phyloP scores from a whole-genome alignment of 1,139 yeast genomes.

The Geotrichum restrictum region DNA sequence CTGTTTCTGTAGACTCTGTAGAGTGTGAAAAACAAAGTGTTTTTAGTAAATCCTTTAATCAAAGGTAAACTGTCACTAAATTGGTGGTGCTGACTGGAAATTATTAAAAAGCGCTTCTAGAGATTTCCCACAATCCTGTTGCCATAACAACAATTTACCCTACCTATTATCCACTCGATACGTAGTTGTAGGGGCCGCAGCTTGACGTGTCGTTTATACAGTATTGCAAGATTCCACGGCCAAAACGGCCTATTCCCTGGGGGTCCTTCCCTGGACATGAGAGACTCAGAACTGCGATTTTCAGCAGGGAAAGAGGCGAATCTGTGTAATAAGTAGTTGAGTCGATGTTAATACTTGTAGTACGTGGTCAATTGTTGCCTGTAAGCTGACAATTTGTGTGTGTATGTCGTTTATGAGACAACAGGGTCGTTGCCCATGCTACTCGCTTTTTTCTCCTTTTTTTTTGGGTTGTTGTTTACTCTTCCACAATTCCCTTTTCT shows the following conservation, averaged over 20 bases:
- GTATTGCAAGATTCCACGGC: neutral
- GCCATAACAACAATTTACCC: neutral
- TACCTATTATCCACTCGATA: neutral
- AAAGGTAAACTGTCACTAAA: neutral
- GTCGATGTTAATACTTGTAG: too few species aligned
- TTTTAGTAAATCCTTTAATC: too few species aligned
- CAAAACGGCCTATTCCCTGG: neutral
- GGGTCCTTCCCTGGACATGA: too few species aligned
- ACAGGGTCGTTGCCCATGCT: neutral
- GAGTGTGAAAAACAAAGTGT: too few species aligned
- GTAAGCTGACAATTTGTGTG: neutral
- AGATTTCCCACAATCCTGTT: too few species aligned
- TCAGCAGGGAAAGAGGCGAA: neutral
- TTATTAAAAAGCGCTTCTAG: too few species aligned
- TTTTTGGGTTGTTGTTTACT: conserved; percentile 1
- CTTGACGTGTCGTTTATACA: neutral
- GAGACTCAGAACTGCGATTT: neutral
- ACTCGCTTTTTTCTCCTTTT: neutral
- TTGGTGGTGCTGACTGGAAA: neutral
- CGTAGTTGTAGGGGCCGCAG: neutral
- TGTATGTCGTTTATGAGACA: neutral
- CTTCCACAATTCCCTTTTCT: neutral
- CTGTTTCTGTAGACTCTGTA: too few species aligned
- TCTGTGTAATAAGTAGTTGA: too few species aligned
- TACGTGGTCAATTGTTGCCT: neutral